Evolutionary conservation across 1,284 basidiomycete species (phyloP).

Genomic region (Microbotryum scabiosae): DNA sequence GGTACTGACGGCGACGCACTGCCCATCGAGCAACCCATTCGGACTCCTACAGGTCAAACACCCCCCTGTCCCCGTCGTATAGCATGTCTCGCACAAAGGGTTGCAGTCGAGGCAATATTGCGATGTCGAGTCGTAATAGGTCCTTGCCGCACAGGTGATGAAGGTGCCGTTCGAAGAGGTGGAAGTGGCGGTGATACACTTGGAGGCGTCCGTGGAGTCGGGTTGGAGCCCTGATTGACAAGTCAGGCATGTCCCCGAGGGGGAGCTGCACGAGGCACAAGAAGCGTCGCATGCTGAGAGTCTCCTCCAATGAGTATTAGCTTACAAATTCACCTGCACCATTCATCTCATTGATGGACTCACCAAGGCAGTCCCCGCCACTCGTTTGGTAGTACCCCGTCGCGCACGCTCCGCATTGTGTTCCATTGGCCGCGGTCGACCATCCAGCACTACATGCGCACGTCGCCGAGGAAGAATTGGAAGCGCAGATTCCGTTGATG

Average conservation of each 20-base stretch:
- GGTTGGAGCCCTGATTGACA: constrained; percentile 60
- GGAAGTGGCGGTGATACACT: constrained; percentile 52
- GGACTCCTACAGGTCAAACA: constrained; percentile 45
- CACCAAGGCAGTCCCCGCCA: constrained; percentile 62
- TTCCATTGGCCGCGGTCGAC: constrained; percentile 52
- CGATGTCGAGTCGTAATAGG: constrained; percentile 51
- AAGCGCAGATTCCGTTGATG: constrained; percentile 60
- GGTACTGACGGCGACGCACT: constrained; percentile 54
- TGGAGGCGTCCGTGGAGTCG: constrained; percentile 56
- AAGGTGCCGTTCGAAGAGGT: constrained; percentile 47
- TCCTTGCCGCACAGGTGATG: constrained; percentile 52
- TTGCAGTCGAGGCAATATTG: constrained; percentile 53
- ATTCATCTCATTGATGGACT: constrained; percentile 26
- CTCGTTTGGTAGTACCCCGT: constrained; percentile 62
- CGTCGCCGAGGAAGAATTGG: constrained; percentile 42
- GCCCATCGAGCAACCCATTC: constrained; percentile 31
- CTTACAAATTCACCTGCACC: background rate
- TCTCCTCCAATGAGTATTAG: background rate
- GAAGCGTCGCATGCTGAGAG: constrained; percentile 57
- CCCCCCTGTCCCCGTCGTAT: constrained; percentile 49
- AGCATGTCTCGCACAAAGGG: constrained; percentile 59
- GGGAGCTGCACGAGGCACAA: constrained; percentile 57
- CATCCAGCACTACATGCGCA: constrained; percentile 69
- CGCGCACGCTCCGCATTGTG: constrained; percentile 56
- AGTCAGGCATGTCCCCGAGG: constrained; percentile 58